Conservation (phyloP, 768 basidiomycete species). For the Leccinum variicolor region DNA sequence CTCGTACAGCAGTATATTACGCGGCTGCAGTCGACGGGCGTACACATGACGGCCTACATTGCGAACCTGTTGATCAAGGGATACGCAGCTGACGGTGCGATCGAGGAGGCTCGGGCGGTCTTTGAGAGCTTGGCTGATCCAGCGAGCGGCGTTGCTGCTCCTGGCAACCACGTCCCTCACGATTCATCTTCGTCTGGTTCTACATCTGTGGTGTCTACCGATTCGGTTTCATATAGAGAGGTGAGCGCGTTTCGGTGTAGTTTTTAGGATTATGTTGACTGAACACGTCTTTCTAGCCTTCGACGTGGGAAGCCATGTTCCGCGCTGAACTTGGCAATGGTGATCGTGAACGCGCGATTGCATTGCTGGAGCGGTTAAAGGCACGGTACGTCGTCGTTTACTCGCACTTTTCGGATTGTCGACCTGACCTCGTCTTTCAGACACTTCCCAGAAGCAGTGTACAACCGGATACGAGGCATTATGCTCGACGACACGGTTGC, state of each 20-base stretch:
- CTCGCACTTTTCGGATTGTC: too few relatives aligned
- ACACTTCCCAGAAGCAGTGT: slow-evolving; percentile 76
- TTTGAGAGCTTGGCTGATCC: slow-evolving; percentile 85
- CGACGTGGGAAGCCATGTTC: slow-evolving; percentile 96
- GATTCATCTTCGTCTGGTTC: slow-evolving; percentile 31
- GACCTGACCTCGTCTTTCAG: slow-evolving; percentile 33
- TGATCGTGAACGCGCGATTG: slow-evolving; percentile 64
- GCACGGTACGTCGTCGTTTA: slow-evolving; percentile 47
- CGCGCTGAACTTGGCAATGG: slow-evolving; percentile 83
- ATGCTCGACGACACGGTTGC: slow-evolving; percentile 66
- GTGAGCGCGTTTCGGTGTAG: slow-evolving; percentile 8
- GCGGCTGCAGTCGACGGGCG: slow-evolving; percentile 56
- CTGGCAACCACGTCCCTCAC: slow-evolving; percentile 83
- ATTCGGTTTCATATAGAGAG: slow-evolving; percentile 38
- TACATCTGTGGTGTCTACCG: slow-evolving; percentile 36
- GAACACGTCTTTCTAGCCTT: slow-evolving; percentile 49
- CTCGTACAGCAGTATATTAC: slow-evolving; percentile 66
- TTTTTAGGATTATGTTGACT: not conserved
- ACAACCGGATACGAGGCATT: slow-evolving; percentile 75
- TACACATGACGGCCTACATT: slow-evolving; percentile 94
- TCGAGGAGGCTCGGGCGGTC: slow-evolving; percentile 67
- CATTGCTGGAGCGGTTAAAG: slow-evolving; percentile 67
- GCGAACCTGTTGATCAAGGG: slow-evolving; percentile 66
- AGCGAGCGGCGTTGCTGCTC: slow-evolving; percentile 78
- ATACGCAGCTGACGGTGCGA: slow-evolving; percentile 61